Percentiles rank a stretch among this genome's conserved stretches.
phyloP scores from a whole-genome alignment of 352 stramenopile genomes.

The Elongisporangium prolatum region DNA sequence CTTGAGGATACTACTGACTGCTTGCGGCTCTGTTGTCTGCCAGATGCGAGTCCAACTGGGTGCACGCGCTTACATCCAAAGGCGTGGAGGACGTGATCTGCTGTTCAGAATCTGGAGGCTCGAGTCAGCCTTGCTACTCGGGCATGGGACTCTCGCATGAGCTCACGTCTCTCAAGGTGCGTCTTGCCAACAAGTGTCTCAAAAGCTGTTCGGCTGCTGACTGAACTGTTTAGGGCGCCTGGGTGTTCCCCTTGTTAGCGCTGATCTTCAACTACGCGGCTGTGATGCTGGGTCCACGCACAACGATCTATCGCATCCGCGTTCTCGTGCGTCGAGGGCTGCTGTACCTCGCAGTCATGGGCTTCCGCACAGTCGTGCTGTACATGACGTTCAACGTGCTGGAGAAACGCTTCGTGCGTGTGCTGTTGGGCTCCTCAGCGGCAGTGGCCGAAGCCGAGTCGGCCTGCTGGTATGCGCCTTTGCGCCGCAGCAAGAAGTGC shows the following conservation, averaged over 20 bases:
- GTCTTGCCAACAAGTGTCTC: not conserved
- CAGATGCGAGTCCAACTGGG: constrained; percentile 71
- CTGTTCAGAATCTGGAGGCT: constrained; percentile 28
- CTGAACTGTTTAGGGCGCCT: constrained; percentile 62
- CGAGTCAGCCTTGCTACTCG: constrained; percentile 48
- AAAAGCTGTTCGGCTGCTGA: constrained; percentile 1
- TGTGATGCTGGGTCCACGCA: constrained; percentile 55
- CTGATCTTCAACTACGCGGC: constrained; percentile 66
- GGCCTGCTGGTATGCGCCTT: constrained; percentile 52
- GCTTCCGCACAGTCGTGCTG: constrained; percentile 56
- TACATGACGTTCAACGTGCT: constrained; percentile 56
- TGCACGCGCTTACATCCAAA: constrained; percentile 27
- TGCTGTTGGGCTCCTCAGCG: constrained; percentile 27
- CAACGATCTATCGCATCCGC: constrained; percentile 42
- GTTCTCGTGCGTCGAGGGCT: constrained; percentile 46
- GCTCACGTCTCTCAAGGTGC: constrained; percentile 35
- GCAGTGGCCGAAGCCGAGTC: constrained; percentile 4
- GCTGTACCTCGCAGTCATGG: constrained; percentile 61
- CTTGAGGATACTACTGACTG: constrained; percentile 1
- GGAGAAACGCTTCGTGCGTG: constrained; percentile 32
- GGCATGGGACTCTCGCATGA: constrained; percentile 57
- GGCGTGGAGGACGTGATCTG: constrained; percentile 37
- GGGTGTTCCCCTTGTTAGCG: constrained; percentile 49
- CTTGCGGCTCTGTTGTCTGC: constrained; percentile 6
- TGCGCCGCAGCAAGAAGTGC: constrained; percentile 52